phyloP scores from a whole-genome alignment of 164 flowering plant species.

The Nymphaea thermarum region DNA sequence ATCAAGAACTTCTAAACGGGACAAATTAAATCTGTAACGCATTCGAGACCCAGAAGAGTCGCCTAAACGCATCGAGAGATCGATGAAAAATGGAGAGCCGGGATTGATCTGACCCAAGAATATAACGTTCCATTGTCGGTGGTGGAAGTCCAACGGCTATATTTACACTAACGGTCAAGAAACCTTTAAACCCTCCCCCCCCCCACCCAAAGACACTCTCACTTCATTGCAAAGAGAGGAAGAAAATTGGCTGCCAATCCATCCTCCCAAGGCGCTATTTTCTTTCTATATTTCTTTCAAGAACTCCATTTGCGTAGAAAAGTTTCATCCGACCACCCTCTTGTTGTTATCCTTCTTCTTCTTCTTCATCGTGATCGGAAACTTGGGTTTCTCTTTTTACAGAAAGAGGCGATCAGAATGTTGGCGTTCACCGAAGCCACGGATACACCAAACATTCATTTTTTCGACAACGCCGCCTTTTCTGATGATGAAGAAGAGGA shows the following conservation, averaged over 20 bases:
- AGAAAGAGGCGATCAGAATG: slow-evolving; percentile 25
- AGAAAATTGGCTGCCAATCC: not conserved
- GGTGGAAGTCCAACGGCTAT: slow-evolving; percentile 27
- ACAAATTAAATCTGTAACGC: too few relatives aligned
- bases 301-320: not conserved
- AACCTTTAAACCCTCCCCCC: slow-evolving; percentile 2
- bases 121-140: slow-evolving; percentile 31
- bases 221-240: too few relatives aligned
- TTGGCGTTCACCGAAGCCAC: slow-evolving; percentile 32
- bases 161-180: slow-evolving; percentile 52
- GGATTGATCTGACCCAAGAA: slow-evolving; percentile 23
- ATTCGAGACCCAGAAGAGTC: too few relatives aligned
- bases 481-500: slow-evolving; percentile 13
- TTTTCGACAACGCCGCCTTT: slow-evolving; percentile 69
- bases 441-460: slow-evolving; percentile 37
- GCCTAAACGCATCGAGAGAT: too few relatives aligned
- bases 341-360: not conserved
- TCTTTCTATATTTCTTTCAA: slow-evolving; percentile 3
- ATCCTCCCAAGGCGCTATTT: not conserved
- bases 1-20: too few relatives aligned
- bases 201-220: not conserved
- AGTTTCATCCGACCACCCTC: not conserved
- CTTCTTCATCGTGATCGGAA: not conserved
- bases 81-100: slow-evolving; percentile 43
- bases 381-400: not conserved